A percentile compares a stretch with the other conserved stretches of the same genome.
Conservation (phyloP, 1,284 basidiomycete species). For the Fomitiporia mediterranea region DNA sequence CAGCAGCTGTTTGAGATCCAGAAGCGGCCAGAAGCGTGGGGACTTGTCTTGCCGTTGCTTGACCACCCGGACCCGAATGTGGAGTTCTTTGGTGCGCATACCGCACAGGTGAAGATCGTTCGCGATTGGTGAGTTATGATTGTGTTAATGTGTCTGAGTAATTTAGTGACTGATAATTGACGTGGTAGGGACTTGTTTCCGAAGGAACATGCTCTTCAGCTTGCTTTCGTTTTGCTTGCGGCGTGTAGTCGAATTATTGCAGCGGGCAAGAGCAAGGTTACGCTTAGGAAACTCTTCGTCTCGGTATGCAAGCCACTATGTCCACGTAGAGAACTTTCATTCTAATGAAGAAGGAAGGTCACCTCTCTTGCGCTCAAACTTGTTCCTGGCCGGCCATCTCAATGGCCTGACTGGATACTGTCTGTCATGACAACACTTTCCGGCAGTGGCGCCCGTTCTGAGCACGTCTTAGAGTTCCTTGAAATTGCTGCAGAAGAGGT, state of each 20-base stretch:
- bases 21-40: conserved; percentile 71
- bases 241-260: conserved; percentile 56
- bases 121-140: conserved; percentile 71
- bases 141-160: neutral
- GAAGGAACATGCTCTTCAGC: conserved; percentile 41
- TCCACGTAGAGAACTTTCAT: neutral
- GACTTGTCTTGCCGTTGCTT: conserved; percentile 68
- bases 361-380: conserved; percentile 74
- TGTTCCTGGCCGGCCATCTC: conserved; percentile 47
- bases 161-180: neutral
- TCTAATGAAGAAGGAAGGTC: conserved; percentile 39
- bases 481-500: conserved; percentile 84
- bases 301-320: conserved; percentile 49
- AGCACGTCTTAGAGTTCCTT: conserved; percentile 70
- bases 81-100: conserved; percentile 90
- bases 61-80: conserved; percentile 71
- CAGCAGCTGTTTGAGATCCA: conserved; percentile 72
- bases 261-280: conserved; percentile 55
- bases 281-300: conserved; percentile 82
- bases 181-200: conserved; percentile 59
- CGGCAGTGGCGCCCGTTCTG: conserved; percentile 46
- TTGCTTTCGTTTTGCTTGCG: conserved; percentile 61
- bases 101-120: conserved; percentile 85
- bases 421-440: conserved; percentile 55
- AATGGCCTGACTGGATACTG: conserved; percentile 73